A percentile compares a stretch with the other conserved stretches of the same genome.
These are phyloP conservation scores for Coemansia umbellata DNA, from an alignment of 192 early-diverging fungal genomes.

Conservation along the genomic window DNA sequence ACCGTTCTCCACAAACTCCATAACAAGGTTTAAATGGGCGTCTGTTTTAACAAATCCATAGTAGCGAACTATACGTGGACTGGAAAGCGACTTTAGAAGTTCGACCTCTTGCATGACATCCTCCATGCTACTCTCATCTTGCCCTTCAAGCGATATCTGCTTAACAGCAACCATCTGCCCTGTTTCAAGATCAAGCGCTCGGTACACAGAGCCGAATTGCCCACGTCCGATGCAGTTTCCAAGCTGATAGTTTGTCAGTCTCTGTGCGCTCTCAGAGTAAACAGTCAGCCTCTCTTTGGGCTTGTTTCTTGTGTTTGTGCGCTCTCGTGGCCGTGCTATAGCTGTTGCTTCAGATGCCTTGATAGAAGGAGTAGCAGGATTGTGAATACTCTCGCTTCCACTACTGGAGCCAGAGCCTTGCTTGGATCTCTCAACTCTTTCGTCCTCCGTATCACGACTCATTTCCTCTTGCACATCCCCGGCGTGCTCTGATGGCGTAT, in stretches of 20 bases:
- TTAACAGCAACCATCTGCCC: conserved; percentile 87
- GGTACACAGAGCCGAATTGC: conserved; percentile 86
- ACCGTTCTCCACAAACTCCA: conserved; percentile 92
- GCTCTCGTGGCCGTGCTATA: conserved; percentile 17
- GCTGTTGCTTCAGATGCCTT: not conserved
- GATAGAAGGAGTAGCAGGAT: no score
- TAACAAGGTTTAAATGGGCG: conserved; percentile 73
- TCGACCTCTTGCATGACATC: conserved; percentile 86
- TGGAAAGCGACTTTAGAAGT: conserved; percentile 76
- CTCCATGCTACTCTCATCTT: conserved; percentile 61
- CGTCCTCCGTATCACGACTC: no score
- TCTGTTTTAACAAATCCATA: conserved; percentile 72
- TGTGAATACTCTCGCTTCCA: no score
- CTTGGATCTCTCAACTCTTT: no score
- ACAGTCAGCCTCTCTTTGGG: conserved; percentile 51
- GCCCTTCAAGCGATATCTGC: conserved; percentile 71
- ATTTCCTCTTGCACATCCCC: no score
- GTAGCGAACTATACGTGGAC: conserved; percentile 83
- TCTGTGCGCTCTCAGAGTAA: conserved; percentile 34
- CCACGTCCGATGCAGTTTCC: conserved; percentile 89
- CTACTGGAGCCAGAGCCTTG: no score
- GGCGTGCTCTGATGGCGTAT: no score
- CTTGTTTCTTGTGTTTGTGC: conserved; percentile 12
- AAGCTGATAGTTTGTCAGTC: conserved; percentile 58
- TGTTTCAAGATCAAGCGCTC: conserved; percentile 73